Evolutionary conservation across 2,329 filamentous ascomycete genomes (phyloP), one percentile per base, ranked within the genome.

Genomic region (Fusarium decemcellulare): DNA sequence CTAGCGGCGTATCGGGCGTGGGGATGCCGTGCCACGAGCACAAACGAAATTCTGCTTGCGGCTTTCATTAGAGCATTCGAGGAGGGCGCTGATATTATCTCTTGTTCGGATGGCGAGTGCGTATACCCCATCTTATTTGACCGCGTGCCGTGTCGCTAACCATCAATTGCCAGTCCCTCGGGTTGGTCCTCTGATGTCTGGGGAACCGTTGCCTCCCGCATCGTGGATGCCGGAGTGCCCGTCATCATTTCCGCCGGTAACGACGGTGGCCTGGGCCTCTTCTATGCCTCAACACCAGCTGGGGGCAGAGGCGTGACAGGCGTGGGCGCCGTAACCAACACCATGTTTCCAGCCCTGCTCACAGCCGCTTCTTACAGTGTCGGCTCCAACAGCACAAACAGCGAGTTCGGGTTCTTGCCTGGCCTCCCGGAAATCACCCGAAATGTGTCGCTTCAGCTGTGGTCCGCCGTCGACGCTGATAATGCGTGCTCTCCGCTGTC

Each of bases 41-140:
- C 77, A 15, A 84, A 84, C 70, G 87, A 89, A 64, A 80, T 89
- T 10, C 75, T 90, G 57, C 86, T 89, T 47, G 81, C 82, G 5
- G 86, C 87, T 5, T 88, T 86, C 74, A 83, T 86, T 76, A 83
- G 81, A 71, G 88, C 88, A 0, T 88, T 84, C 65, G 84, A 89
- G 68, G 87, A 83, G 9, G 86, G 85, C 16, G 82, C 82, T 46
- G 80, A 87, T 71, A 83, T 88, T 68, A 87, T 88, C 70, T 86
- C 83, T 1, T 48, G 56, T 2, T 59, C 43, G 3, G 30, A 48
- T 53, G 37, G 34, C 16, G 56, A 59, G 50, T 51, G 18, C 46
- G 42, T 52, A 27, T 10, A n/a, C 36, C 18, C 11, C 16, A 12
- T 9, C 1, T 8, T 12, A 27, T 29, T 14, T 39, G 7, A 8